Percentiles rank a stretch among this genome's conserved stretches.
phyloP scores from a whole-genome alignment of 306 rosid species.

The Luffa aegyptiaca region DNA sequence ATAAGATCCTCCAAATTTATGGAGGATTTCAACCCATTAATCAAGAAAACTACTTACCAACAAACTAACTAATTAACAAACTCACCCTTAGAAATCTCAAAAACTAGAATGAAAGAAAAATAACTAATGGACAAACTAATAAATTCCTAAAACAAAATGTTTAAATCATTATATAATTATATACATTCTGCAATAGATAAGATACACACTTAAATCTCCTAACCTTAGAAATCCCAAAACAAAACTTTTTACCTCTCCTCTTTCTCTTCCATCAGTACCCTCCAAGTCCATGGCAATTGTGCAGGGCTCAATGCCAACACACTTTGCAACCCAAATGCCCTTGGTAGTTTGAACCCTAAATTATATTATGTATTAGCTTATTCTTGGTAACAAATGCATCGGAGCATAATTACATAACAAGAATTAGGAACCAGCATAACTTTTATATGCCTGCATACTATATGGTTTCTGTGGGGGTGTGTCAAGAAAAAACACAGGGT shows the following conservation, averaged over 20 bases:
- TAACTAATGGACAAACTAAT: not conserved
- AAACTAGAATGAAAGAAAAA: not conserved
- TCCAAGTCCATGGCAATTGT: slow-evolving; percentile 97
- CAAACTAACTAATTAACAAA: not conserved
- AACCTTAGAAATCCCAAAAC: not conserved
- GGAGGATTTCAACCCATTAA: no score
- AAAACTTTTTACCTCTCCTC: slow-evolving; percentile 74
- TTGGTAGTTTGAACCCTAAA: slow-evolving; percentile 82
- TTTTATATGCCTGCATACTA: not conserved
- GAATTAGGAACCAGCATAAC: not conserved
- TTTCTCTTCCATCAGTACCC: slow-evolving; percentile 97
- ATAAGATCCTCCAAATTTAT: no score
- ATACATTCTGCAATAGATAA: not conserved
- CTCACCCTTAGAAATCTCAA: not conserved
- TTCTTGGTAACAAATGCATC: not conserved
- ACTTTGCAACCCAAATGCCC: slow-evolving; percentile 88
- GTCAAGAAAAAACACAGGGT: not conserved
- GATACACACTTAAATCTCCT: not conserved
- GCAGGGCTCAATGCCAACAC: slow-evolving; percentile 72
- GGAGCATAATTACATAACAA: slow-evolving; percentile 3
- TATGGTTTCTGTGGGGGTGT: not conserved
- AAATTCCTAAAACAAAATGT: not conserved
- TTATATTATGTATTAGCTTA: not conserved
- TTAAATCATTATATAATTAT: not conserved
- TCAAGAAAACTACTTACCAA: no score